phyloP scores from a whole-genome alignment of 441 rosid genomes.

The Bocquillonia castaneifolia region DNA sequence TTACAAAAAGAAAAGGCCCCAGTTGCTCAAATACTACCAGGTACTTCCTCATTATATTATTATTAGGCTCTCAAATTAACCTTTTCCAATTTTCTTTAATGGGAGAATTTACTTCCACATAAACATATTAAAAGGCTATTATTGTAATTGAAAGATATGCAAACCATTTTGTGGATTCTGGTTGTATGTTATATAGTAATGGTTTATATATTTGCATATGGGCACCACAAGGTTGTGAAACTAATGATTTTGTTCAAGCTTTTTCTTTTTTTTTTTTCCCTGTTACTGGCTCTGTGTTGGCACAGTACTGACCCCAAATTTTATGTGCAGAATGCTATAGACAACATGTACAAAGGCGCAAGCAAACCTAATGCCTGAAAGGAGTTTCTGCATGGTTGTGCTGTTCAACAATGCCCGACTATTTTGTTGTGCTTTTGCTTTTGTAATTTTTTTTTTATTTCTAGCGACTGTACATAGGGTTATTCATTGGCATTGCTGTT shows the following conservation, averaged over 20 bases:
- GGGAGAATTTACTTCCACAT: not conserved
- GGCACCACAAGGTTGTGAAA: no score
- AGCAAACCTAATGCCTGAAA: conserved; percentile 39
- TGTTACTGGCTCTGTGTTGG: not conserved
- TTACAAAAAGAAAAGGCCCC: conserved; percentile 93
- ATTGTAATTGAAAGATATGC: not conserved
- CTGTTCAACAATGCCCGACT: not conserved
- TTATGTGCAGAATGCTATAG: conserved; percentile 47
- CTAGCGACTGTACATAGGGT: conserved; percentile 25
- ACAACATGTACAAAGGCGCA: conserved; percentile 62
- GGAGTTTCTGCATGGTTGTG: not conserved
- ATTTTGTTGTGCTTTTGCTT: not conserved
- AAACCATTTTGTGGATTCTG: not conserved
- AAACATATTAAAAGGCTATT: not conserved
- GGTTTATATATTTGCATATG: no score
- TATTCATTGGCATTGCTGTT: conserved; percentile 3
- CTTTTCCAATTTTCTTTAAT: not conserved
- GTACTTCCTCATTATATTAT: conserved; percentile 30
- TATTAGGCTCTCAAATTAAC: not conserved
- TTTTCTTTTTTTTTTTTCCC: no score
- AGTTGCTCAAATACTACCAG: conserved; percentile 78
- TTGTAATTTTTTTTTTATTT: not conserved
- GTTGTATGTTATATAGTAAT: no score
- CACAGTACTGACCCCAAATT: not conserved
- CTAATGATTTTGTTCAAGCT: no score